phyloP scores from a whole-genome alignment of 257 asterid genomes.

The Petunia axillaris region DNA sequence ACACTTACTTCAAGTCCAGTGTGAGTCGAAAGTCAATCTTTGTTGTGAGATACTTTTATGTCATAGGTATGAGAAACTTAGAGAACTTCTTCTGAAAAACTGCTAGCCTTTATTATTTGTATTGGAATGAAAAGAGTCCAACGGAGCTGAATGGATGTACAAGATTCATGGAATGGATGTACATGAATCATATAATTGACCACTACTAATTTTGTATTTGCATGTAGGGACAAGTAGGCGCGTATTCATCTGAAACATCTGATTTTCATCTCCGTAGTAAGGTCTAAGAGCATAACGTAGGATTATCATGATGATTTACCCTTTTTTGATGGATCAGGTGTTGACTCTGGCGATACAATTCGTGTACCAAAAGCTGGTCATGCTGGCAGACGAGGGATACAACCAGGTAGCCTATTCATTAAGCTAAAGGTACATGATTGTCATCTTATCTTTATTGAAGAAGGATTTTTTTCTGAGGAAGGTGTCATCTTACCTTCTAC shows the following conservation, averaged over 20 bases:
- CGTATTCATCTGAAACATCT: not conserved
- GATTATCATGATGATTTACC: slow-evolving; percentile 24
- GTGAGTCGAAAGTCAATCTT: not conserved
- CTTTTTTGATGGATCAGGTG: slow-evolving; percentile 56
- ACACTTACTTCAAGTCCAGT: not conserved
- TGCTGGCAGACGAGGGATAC: slow-evolving; percentile 67
- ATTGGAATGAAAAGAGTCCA: not conserved
- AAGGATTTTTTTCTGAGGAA: no score
- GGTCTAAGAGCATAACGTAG: slow-evolving; percentile 23
- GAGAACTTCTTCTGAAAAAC: not conserved
- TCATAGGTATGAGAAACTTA: not conserved
- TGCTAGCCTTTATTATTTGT: not conserved
- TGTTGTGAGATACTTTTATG: not conserved
- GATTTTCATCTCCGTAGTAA: slow-evolving; percentile 5
- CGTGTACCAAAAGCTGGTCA: slow-evolving; percentile 83
- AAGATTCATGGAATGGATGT: slow-evolving; percentile 8
- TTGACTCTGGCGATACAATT: slow-evolving; percentile 83
- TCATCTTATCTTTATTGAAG: not conserved
- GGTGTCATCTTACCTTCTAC: not conserved
- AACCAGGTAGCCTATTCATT: slow-evolving; percentile 71
- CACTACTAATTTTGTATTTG: not conserved
- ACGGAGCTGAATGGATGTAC: not conserved
- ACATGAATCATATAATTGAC: slow-evolving; percentile 11
- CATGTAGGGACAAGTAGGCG: not conserved
- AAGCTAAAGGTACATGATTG: slow-evolving; percentile 61